These are phyloP conservation scores for Fusarium annulatum DNA, from an alignment of 2,329 filamentous ascomycete species.

Conservation along the genomic window DNA sequence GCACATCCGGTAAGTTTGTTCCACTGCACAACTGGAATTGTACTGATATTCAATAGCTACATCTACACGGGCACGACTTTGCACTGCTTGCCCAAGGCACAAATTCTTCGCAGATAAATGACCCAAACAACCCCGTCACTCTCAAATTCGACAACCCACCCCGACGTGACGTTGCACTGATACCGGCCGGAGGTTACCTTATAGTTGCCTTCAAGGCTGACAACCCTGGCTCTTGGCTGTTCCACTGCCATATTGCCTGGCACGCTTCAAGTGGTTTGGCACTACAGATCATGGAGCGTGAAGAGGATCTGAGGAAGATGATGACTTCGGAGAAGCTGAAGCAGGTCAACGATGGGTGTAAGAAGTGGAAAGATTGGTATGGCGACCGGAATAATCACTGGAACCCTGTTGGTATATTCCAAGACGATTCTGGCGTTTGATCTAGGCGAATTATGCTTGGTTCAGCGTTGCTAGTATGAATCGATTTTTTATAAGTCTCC, in stretches of 20 bases:
- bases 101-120: neutral
- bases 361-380: constrained; percentile 27
- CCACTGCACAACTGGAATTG: neutral
- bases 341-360: constrained; percentile 11
- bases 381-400: neutral
- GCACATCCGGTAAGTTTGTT: constrained; percentile 9
- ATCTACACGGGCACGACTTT: constrained; percentile 30
- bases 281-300: constrained; percentile 20
- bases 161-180: constrained; percentile 13
- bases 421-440: constrained; percentile 9
- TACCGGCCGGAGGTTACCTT: constrained; percentile 18
- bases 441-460: no score
- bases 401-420: neutral
- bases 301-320: constrained; percentile 14
- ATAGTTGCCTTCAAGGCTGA: constrained; percentile 19
- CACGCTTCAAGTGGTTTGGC: constrained; percentile 26
- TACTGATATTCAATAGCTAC: neutral
- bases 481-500: neutral
- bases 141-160: constrained; percentile 26
- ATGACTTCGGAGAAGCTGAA: constrained; percentile 7
- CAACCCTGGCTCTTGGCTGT: constrained; percentile 24
- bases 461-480: neutral
- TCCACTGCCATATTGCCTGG: constrained; percentile 28
- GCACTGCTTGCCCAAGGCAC: constrained; percentile 16
- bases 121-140: neutral